Conservation (phyloP, 73 alveolate species). For the Tetrahymena malaccensis region DNA sequence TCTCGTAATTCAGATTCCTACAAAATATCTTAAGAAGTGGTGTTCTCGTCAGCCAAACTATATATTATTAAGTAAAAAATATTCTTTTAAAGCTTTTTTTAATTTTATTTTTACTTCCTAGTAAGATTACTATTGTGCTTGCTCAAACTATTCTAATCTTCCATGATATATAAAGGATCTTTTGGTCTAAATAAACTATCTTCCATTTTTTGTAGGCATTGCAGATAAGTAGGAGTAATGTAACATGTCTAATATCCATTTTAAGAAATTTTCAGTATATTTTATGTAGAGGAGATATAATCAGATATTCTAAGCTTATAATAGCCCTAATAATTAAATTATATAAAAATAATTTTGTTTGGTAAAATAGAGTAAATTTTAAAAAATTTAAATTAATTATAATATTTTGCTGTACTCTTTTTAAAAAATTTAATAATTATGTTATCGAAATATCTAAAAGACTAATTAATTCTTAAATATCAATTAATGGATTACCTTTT, state of each 20-base stretch:
- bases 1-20: neutral
- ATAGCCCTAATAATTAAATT: neutral
- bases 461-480: too few species aligned
- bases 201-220: neutral
- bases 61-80: neutral
- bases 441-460: too few species aligned
- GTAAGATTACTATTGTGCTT: neutral
- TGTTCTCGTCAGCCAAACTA: neutral
- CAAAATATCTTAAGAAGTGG: neutral
- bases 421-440: too few species aligned
- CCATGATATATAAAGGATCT: neutral
- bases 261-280: neutral
- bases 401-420: too few species aligned
- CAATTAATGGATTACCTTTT: neutral
- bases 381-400: too few species aligned
- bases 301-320: neutral
- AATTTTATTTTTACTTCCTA: neutral
- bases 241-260: neutral
- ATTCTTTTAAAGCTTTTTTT: neutral
- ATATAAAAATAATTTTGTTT: too few species aligned
- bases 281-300: neutral
- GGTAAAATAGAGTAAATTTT: too few species aligned
- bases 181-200: neutral
- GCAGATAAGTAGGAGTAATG: neutral
- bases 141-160: neutral